Conservation (phyloP, 1,284 basidiomycete species). For the Ganoderma resinaceum region DNA sequence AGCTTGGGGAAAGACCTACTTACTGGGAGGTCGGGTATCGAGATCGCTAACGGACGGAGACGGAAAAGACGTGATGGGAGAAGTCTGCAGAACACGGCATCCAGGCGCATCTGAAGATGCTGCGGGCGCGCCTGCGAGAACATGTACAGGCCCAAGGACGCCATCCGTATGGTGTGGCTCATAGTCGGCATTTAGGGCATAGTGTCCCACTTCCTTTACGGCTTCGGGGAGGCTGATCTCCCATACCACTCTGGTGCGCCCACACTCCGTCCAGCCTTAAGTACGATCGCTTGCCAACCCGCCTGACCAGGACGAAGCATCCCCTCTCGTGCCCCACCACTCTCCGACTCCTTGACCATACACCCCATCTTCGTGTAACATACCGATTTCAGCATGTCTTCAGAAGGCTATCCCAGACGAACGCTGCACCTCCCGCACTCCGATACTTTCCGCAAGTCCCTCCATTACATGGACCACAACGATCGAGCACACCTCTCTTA, state of each 20-base stretch:
- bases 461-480: constrained; percentile 26
- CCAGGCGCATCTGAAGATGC: constrained; percentile 1
- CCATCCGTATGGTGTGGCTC: constrained; percentile 1
- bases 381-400: constrained; percentile 23
- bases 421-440: constrained; percentile 27
- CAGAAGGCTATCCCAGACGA: constrained; percentile 27
- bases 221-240: constrained; percentile 12
- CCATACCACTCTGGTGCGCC: constrained; percentile 9
- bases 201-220: constrained; percentile 4
- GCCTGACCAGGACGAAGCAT: not conserved
- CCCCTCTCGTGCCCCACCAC: not conserved
- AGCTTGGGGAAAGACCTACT: not conserved
- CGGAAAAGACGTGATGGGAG: constrained; percentile 4
- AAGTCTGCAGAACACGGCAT: not conserved
- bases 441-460: constrained; percentile 22
- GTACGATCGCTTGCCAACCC: not conserved
- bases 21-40: not conserved
- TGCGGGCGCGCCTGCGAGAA: not conserved
- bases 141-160: not conserved
- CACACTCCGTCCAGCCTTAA: constrained; percentile 14
- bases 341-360: not conserved
- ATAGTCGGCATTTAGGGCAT: constrained; percentile 17
- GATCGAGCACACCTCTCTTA: constrained; percentile 33
- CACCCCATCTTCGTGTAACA: not conserved
- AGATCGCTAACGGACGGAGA: not conserved